Evolutionary conservation across 805 yeast genomes (phyloP), one percentile per base, ranked within the genome.

Genomic region (Candida xyloterini): DNA sequence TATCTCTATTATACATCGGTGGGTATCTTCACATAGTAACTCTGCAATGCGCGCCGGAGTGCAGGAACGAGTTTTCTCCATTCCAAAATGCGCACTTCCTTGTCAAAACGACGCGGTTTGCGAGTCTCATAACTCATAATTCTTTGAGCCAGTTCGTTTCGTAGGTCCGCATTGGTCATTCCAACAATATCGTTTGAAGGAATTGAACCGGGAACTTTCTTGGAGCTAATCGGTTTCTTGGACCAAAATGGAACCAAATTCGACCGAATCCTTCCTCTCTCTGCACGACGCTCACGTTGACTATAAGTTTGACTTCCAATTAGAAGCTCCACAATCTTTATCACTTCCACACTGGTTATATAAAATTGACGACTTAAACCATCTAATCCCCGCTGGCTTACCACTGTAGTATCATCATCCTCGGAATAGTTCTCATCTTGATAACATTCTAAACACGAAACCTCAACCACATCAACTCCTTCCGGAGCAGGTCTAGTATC

Each of bases 201-300:
- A 23, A 9, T 11, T 9, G 10, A 32, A 7, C 50, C 39, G 11
- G 51, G 32, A 11, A 34, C 33, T 30, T 66, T 67, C 40, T 65
- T 65, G 4, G 81, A 71, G 30, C 74, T 67, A 34, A 78, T 71
- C 15, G 84, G 80, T 48, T 67, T 76, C 56, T 73, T 75, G 18
- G 76, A 71, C 85, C 85, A 80, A 54, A 77, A 79, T 5, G 83
- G 82, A 40, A 79, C 81, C 60, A 80, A 63, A 50, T 80, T 79
- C 32, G 81, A 75, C 59, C 86, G 65, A 30, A 80, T 74, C 41
- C 86, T 63, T n/a, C 85, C 85, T 33, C 84, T 57, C 53, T 79
- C 85, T 43, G 74, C 69, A 44, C 86, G 70, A 45, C 78, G 70
- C 40, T 74, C 80, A 6, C 66, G 66, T 5, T 76, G 68, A 40